phyloP scores from a whole-genome alignment of 306 rosid species.

The Bauhinia variegata region DNA sequence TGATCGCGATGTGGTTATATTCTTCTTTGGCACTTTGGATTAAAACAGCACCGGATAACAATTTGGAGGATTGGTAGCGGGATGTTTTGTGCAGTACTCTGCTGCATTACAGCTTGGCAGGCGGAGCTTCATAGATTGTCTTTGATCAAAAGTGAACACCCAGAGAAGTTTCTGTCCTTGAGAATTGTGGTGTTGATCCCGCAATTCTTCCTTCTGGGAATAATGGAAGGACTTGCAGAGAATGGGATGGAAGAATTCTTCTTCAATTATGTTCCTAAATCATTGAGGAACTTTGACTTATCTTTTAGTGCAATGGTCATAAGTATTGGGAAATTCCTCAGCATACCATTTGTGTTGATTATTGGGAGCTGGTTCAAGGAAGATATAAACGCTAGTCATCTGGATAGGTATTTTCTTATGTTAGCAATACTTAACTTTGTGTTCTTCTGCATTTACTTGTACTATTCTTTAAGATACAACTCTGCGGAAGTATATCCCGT shows the following conservation, averaged over 20 bases:
- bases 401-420: not conserved
- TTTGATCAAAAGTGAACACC: not conserved
- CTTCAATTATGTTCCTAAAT: not conserved
- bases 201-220: not conserved
- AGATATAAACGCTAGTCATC: not conserved
- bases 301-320: not conserved
- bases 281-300: not conserved
- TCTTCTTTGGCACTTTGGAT: too few species aligned
- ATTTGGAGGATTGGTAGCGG: not conserved
- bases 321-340: not conserved
- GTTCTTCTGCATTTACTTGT: not conserved
- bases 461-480: too few species aligned
- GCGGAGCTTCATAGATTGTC: not conserved
- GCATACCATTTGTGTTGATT: not conserved
- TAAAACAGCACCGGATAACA: not conserved
- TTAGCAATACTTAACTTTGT: not conserved
- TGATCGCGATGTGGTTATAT: too few species aligned
- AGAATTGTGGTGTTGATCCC: not conserved
- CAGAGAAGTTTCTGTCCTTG: not conserved
- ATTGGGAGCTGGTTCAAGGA: not conserved
- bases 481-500: too few species aligned
- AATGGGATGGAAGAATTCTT: too few species aligned
- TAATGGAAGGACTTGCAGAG: too few species aligned
- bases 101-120: not conserved
- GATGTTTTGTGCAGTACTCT: not conserved